Evolutionary conservation across 495 filamentous ascomycete genomes (phyloP).

Genomic region (Hypoxylon crocopeplum): DNA sequence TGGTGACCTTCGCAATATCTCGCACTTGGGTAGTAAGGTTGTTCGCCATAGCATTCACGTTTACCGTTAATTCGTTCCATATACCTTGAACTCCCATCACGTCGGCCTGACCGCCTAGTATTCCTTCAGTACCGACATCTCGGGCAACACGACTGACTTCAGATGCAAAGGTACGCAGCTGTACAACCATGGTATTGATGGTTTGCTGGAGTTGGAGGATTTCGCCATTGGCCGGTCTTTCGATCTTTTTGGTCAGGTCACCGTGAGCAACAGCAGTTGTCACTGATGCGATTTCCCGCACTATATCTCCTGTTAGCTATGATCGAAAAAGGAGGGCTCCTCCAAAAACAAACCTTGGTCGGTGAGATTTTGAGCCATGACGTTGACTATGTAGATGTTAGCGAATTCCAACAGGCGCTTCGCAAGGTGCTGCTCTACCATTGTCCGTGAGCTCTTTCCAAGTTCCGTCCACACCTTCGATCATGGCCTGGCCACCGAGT

Average conservation of each 20-base stretch:
- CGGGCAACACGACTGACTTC: slow-evolving; percentile 96
- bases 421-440: slow-evolving; percentile 57
- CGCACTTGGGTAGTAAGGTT: slow-evolving; percentile 97
- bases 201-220: slow-evolving; percentile 96
- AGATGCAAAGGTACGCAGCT: slow-evolving; percentile 94
- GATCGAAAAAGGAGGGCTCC: background rate
- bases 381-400: slow-evolving; percentile 72
- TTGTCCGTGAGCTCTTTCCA: slow-evolving; percentile 99
- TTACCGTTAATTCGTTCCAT: slow-evolving; percentile 98
- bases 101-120: slow-evolving; percentile 94
- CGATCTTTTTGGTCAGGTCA: slow-evolving; percentile 95
- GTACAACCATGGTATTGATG: slow-evolving; percentile 99
- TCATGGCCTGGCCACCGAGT: slow-evolving; percentile 94
- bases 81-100: slow-evolving; percentile 83
- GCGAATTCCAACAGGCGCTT: slow-evolving; percentile 5
- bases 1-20: slow-evolving; percentile 98
- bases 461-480: slow-evolving; percentile 93
- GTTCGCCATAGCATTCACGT: slow-evolving; percentile 98
- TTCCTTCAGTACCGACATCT: slow-evolving; percentile 97
- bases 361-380: slow-evolving; percentile 84
- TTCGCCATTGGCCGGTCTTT: slow-evolving; percentile 91
- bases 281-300: slow-evolving; percentile 96
- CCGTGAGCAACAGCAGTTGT: slow-evolving; percentile 97
- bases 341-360: slow-evolving; percentile 56
- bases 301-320: slow-evolving; percentile 46